phyloP scores from a whole-genome alignment of 805 yeast genomes.

The Diddensiella transvaalensis region DNA sequence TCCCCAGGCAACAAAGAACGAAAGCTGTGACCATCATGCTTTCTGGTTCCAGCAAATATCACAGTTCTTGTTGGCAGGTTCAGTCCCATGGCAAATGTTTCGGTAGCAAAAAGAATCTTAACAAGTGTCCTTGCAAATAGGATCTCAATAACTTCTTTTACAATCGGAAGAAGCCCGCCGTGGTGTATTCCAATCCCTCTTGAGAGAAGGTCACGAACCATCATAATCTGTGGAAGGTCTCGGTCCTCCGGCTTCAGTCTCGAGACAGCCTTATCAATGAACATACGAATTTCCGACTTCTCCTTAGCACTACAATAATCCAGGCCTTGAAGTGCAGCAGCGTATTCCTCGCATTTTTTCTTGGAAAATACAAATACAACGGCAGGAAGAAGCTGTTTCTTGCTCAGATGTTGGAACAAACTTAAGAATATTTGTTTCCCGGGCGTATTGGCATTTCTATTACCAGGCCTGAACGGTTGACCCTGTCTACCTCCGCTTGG shows the following conservation, averaged over 20 bases:
- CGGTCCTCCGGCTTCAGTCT: conserved; percentile 89
- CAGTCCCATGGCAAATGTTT: conserved; percentile 98
- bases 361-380: conserved; percentile 93
- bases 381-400: conserved; percentile 76
- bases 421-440: conserved; percentile 74
- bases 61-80: conserved; percentile 96
- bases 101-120: conserved; percentile 92
- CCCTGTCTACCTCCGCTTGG: conserved; percentile 28
- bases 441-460: conserved; percentile 44
- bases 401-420: conserved; percentile 65
- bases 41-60: conserved; percentile 77
- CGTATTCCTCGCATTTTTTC: conserved; percentile 90
- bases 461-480: conserved; percentile 8
- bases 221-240: conserved; percentile 84
- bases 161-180: conserved; percentile 89
- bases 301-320: conserved; percentile 84
- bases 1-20: conserved; percentile 90
- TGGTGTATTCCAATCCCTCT: conserved; percentile 96
- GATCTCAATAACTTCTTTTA: conserved; percentile 90
- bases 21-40: conserved; percentile 85
- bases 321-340: conserved; percentile 66
- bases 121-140: conserved; percentile 81
- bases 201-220: conserved; percentile 74
- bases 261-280: conserved; percentile 82
- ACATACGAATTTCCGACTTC: conserved; percentile 88